Evolutionary conservation across 306 rosid species (phyloP), one percentile per base, ranked within the genome.

Genomic region (Spatholobus suberectus): DNA sequence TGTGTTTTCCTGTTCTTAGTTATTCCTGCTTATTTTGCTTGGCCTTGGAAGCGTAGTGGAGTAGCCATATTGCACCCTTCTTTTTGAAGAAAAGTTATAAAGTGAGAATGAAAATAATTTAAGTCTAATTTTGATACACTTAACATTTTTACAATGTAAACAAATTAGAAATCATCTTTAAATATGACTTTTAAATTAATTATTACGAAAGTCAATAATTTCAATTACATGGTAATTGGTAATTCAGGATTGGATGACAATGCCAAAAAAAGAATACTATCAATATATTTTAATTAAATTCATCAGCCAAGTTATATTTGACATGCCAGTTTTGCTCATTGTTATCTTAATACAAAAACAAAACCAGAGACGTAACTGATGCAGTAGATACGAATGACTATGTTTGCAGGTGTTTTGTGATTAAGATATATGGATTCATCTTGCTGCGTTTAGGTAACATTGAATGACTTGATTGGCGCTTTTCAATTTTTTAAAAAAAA

Each of bases 1-100:
- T 38, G 69, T 73, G 43, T 63, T 79, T 65, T 41, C 41, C 14
- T 8, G 27, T 43, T 68, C 47, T n/a, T 26, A 29, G 77, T 72
- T 47, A 79, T 21, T 5, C 23, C 69, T 61, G 40, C 40, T 62
- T 62, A 62, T 15, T 20, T 75, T 69, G 35, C 46, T 68, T 21
- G 55, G 5, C 65, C 69, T 85, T 70, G 75, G 6, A 38, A 15
- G 35, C 29, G 27, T 55, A 77, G 77, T 27, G 24, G 40, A 8
- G 8, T 66, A 63, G 44, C 14, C 72, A 8, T 32, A 17, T 37
- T 35, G 72, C 72, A 65, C 2, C 4, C 72, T 8, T 21, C 4
- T 29, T 63, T 65, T 5, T n/a, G 8, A 66, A 66, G 27, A 35
- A n/a, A 66, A 62, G 5, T 17, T 15, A 63, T 35, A 17, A 4